These are phyloP conservation scores for Trichocladium antarcticum DNA, from an alignment of 495 filamentous ascomycete genomes.

Conservation along the genomic window DNA sequence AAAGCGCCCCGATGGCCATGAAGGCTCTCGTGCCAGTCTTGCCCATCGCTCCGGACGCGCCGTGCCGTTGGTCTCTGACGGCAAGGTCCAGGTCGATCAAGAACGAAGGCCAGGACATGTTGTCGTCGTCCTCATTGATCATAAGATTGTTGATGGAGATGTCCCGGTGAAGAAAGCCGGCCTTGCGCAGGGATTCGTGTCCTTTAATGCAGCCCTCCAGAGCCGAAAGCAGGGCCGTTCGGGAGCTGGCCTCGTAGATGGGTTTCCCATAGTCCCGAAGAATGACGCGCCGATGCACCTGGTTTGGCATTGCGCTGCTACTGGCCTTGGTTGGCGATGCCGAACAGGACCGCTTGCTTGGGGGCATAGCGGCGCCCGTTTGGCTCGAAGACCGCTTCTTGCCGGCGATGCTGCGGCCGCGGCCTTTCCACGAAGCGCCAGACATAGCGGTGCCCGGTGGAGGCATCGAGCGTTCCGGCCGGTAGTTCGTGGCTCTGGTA, in stretches of 20 bases:
- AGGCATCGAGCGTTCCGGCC: not conserved
- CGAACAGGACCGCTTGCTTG: too few species aligned
- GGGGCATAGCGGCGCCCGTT: too few species aligned
- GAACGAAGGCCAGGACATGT: too few species aligned
- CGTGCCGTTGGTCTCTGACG: conserved; percentile 21
- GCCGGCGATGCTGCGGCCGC: too few species aligned
- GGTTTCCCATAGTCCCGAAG: not conserved
- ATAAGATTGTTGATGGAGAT: not conserved
- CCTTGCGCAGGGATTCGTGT: conserved; percentile 6
- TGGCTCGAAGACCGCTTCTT: too few species aligned
- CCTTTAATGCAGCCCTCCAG: conserved; percentile 27
- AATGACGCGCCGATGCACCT: too few species aligned
- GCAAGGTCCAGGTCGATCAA: conserved; percentile 26
- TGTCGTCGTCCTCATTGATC: too few species aligned
- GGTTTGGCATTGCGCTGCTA: too few species aligned
- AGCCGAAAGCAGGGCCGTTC: conserved; percentile 24
- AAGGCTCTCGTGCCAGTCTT: conserved; percentile 36
- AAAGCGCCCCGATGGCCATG: conserved; percentile 28
- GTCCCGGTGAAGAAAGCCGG: conserved; percentile 22
- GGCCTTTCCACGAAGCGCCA: too few species aligned
- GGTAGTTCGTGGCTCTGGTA: conserved; percentile 28
- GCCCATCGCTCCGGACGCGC: conserved; percentile 26
- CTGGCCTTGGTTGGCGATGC: too few species aligned
- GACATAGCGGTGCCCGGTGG: too few species aligned
- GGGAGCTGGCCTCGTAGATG: not conserved